Evolutionary conservation across 2,329 filamentous ascomycete species (phyloP).

Genomic region (Colletotrichum agaves): DNA sequence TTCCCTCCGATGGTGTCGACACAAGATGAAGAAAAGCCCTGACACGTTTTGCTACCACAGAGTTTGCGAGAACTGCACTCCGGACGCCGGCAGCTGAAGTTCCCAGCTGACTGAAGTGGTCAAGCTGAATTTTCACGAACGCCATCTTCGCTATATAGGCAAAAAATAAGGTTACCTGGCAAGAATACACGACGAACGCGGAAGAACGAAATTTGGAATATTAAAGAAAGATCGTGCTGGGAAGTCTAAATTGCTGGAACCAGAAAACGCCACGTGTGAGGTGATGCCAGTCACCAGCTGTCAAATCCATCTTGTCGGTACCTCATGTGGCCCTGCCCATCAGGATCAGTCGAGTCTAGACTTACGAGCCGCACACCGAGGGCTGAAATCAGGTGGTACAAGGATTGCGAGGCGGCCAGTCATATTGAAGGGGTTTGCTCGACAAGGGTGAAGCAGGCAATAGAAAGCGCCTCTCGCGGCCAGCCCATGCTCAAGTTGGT

Average conservation of each 20-base stretch:
- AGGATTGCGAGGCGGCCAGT: neutral
- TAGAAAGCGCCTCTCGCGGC: neutral
- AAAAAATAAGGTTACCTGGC: neutral
- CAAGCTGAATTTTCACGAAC: neutral
- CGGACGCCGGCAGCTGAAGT: slow-evolving; percentile 42
- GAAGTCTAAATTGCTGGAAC: neutral
- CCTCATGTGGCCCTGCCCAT: neutral
- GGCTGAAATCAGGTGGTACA: slow-evolving; percentile 12
- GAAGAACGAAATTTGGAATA: slow-evolving; percentile 1
- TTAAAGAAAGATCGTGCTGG: neutral
- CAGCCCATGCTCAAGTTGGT: neutral
- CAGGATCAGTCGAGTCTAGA: slow-evolving; percentile 6
- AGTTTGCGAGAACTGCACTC: slow-evolving; percentile 57
- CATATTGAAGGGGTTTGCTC: neutral
- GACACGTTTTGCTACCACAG: slow-evolving; percentile 64
- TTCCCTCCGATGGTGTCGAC: slow-evolving; percentile 56
- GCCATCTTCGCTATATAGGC: neutral
- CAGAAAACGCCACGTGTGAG: neutral
- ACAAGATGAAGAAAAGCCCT: slow-evolving; percentile 57
- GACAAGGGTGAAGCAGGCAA: neutral
- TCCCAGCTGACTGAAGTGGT: neutral
- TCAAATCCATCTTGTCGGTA: slow-evolving; percentile 2
- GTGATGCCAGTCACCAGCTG: slow-evolving; percentile 1
- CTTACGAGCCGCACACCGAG: neutral
- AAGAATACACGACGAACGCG: slow-evolving; percentile 8